phyloP scores from a whole-genome alignment of 495 filamentous ascomycete species.

The Xylaria venustula region DNA sequence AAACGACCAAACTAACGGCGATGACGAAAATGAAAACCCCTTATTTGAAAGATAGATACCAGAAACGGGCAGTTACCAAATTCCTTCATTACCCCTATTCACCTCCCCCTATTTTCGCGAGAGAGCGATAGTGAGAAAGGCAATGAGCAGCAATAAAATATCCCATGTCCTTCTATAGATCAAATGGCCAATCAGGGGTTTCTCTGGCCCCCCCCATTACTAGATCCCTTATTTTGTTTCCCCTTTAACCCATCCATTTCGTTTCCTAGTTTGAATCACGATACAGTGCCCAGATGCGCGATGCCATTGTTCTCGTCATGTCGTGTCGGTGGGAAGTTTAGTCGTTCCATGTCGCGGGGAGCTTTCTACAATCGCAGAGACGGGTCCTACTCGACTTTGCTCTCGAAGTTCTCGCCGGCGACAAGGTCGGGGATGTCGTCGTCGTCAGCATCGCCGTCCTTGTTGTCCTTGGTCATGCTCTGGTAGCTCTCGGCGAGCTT shows the following conservation, averaged over 20 bases:
- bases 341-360: conserved; percentile 7
- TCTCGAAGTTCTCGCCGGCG: conserved; percentile 94
- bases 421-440: conserved; percentile 97
- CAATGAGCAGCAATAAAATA: conserved; percentile 7
- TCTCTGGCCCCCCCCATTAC: not conserved
- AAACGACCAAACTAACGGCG: conserved; percentile 15
- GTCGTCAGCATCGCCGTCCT: conserved; percentile 75
- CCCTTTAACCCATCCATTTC: conserved; percentile 10
- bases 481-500: conserved; percentile 99
- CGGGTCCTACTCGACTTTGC: conserved; percentile 77
- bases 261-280: conserved; percentile 11
- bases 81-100: conserved; percentile 7
- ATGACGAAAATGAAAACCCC: conserved; percentile 8
- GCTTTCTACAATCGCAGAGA: not conserved
- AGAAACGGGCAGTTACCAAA: conserved; percentile 8
- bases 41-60: not conserved
- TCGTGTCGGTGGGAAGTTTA: conserved; percentile 8
- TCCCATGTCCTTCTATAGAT: conserved; percentile 11
- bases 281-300: conserved; percentile 12
- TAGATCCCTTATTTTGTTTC: conserved; percentile 8
- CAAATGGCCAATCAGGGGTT: conserved; percentile 24
- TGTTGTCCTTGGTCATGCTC: conserved; percentile 95
- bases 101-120: not conserved
- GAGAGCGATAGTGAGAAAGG: not conserved
- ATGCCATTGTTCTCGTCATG: conserved; percentile 14